phyloP scores from a whole-genome alignment of 108 stramenopile species.

The Mediolabrus comicus region DNA sequence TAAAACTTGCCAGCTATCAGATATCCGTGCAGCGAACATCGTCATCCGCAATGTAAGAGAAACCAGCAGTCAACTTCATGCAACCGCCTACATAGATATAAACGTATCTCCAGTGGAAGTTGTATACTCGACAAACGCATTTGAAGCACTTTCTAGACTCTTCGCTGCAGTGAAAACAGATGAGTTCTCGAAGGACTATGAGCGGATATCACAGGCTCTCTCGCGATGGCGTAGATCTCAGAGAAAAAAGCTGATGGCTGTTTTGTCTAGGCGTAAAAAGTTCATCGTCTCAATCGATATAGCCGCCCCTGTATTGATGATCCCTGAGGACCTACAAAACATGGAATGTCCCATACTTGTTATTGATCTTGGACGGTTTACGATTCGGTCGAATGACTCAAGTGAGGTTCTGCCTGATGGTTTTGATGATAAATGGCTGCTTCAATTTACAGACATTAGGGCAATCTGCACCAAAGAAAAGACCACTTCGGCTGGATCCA shows the following conservation, averaged over 20 bases:
- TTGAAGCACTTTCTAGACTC: conserved; percentile 57
- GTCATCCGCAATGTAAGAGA: conserved; percentile 9
- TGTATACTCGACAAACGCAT: conserved; percentile 59
- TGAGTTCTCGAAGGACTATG: conserved; percentile 66
- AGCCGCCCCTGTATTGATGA: conserved; percentile 58
- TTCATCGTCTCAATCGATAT: conserved; percentile 62
- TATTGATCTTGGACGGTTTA: conserved; percentile 61
- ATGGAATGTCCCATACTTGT: conserved; percentile 45
- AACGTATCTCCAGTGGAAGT: conserved; percentile 62
- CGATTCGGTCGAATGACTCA: conserved; percentile 39
- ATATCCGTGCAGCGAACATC: conserved; percentile 3
- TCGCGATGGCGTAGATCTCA: conserved; percentile 54
- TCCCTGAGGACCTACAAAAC: conserved; percentile 56
- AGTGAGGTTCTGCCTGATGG: not conserved
- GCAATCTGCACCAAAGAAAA: conserved; percentile 31
- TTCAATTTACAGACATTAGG: conserved; percentile 53
- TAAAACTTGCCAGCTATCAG: not conserved
- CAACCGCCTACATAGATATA: conserved; percentile 26
- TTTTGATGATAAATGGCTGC: conserved; percentile 61
- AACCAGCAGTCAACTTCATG: not conserved
- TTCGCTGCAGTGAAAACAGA: conserved; percentile 57
- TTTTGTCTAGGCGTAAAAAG: conserved; percentile 62
- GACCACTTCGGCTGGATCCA: not conserved
- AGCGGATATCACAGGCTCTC: conserved; percentile 43
- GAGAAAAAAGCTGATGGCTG: conserved; percentile 46